Base-by-base conservation (phyloP, 1,284 basidiomycete genomes). In the Tilletia horrida region DNA sequence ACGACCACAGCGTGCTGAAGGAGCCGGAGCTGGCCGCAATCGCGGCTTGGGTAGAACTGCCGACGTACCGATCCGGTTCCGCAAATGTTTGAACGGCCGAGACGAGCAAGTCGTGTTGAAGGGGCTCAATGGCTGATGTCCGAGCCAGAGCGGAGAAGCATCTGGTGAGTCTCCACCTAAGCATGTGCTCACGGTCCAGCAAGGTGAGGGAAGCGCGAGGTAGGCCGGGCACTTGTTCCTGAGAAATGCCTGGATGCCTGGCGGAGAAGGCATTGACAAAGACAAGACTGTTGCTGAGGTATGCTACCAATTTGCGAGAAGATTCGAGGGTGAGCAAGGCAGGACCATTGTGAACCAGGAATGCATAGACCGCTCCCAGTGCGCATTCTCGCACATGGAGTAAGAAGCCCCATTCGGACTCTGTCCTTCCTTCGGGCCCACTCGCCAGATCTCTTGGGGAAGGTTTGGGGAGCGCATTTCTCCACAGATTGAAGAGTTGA, bases 391-490 rank as follows among this genome's bases (percentile, higher is more conserved):
- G 87, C 7, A 98, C 91, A 71, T 92, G 89, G 4, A 98, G 84
- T 8, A 99, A 84, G 83, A 97, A 98, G 65, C 86, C 86, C 93
- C 94, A 97, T 77, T 97, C 96, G 0, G 86, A 69, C 21, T 79
- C 78, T 14, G 75, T 75, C n/a, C 77, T 71, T 0, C 70, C 84
- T 23, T 87, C 84, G 42, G 88, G 88, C 23, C 92, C 86, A 18
- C 88, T 87, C 0, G 87, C 85, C 14, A 86, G 86, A 23, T 77
- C 95, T 82, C 95, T 95, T 74, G 86, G 90, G 0, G 92, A 92
- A 0, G 92, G 90, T 83, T 97, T 97, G 0, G 95, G 93, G 0
- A 98, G 85, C 1, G 96, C 93, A 76, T 98, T 98, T 43, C 95
- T 86, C 96, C 96, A 98, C 1, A 98, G 86, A 0, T 95, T 91